Evolutionary conservation across 441 rosid genomes (phyloP).

Genomic region (Croton setiger): DNA sequence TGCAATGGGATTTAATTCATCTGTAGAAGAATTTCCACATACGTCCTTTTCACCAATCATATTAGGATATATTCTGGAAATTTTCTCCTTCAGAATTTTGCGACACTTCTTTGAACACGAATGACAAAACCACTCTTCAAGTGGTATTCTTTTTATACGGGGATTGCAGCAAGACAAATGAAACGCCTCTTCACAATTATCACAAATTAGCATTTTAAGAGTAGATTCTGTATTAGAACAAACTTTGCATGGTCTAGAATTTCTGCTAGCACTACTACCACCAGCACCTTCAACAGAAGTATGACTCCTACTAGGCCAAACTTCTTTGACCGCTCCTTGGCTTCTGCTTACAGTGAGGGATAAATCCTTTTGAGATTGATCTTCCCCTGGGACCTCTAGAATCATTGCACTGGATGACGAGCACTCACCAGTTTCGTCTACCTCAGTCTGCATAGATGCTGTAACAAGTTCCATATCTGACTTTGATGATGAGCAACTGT

Average conservation of each 20-base stretch:
- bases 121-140: conserved; percentile 81
- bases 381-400: conserved; percentile 33
- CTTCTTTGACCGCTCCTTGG: conserved; percentile 34
- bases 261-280: conserved; percentile 27
- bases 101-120: conserved; percentile 62
- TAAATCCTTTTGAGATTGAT: conserved; percentile 37
- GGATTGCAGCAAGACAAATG: conserved; percentile 72
- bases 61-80: conserved; percentile 32
- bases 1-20: conserved; percentile 35
- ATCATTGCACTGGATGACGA: conserved; percentile 52
- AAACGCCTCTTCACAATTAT: conserved; percentile 79
- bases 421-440: conserved; percentile 57
- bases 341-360: conserved; percentile 37
- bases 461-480: conserved; percentile 52
- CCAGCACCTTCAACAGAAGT: conserved; percentile 28
- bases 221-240: conserved; percentile 53
- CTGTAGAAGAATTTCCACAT: conserved; percentile 33
- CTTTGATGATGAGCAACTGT: conserved; percentile 61
- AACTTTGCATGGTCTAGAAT: conserved; percentile 54
- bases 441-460: conserved; percentile 42
- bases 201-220: conserved; percentile 72
- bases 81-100: conserved; percentile 32
- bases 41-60: conserved; percentile 36
- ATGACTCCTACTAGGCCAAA: conserved; percentile 20
- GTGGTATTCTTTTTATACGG: conserved; percentile 43